Conservation (phyloP, 116 monocot genomes). For the Posidonia oceanica region DNA sequence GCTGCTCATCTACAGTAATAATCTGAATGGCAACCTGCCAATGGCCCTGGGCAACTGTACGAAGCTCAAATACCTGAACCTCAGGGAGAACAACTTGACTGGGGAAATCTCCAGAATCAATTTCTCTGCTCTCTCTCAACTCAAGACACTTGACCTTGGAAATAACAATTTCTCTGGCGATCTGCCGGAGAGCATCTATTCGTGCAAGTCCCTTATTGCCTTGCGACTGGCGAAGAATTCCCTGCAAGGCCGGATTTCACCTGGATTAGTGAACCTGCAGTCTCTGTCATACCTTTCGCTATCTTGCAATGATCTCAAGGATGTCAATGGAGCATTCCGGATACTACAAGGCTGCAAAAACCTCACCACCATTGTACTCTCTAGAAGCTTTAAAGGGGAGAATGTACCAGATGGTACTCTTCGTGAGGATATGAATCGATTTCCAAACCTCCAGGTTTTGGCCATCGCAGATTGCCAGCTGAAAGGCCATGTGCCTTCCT, state of each 20-base stretch:
- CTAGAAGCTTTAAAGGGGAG: constrained; percentile 40
- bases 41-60: constrained; percentile 22
- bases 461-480: constrained; percentile 39
- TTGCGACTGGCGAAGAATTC: constrained; percentile 26
- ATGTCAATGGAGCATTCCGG: constrained; percentile 20
- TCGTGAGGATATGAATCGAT: constrained; percentile 9
- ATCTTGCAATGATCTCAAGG: constrained; percentile 8
- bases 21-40: constrained; percentile 27
- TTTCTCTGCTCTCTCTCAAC: constrained; percentile 24
- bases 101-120: constrained; percentile 20
- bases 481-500: constrained; percentile 34
- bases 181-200: constrained; percentile 26
- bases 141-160: constrained; percentile 29
- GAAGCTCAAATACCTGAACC: constrained; percentile 24
- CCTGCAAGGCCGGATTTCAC: constrained; percentile 18
- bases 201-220: constrained; percentile 29
- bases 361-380: constrained; percentile 35
- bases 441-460: constrained; percentile 34
- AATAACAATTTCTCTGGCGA: constrained; percentile 30
- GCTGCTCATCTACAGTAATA: constrained; percentile 23
- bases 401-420: constrained; percentile 30
- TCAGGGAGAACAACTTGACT: constrained; percentile 24
- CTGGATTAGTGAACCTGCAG: constrained; percentile 12
- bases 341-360: constrained; percentile 34
- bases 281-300: constrained; percentile 23